Conservation (phyloP, 2,329 filamentous ascomycete species). For the Atkinsonella hypoxylon region DNA sequence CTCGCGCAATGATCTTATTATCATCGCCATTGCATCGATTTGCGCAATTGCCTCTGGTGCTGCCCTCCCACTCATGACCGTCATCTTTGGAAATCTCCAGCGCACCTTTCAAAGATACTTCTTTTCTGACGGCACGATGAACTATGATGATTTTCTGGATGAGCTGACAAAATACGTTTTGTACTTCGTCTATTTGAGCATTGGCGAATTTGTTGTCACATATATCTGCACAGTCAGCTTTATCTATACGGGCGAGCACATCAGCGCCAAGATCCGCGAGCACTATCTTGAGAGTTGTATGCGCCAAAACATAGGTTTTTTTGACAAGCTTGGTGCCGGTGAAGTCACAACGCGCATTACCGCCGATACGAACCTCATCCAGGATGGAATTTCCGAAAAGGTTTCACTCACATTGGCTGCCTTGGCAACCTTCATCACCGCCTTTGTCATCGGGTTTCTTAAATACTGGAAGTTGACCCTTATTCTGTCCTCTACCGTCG, state of each 20-base stretch:
- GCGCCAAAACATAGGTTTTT: conserved; percentile 82
- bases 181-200: conserved; percentile 77
- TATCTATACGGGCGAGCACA: conserved; percentile 75
- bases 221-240: conserved; percentile 80
- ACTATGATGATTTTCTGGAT: conserved; percentile 43
- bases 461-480: conserved; percentile 89
- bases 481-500: conserved; percentile 71
- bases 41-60: conserved; percentile 62
- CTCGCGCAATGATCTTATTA: conserved; percentile 48
- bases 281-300: conserved; percentile 76
- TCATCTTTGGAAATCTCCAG: conserved; percentile 68
- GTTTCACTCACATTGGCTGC: conserved; percentile 66
- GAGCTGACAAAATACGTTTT: conserved; percentile 54
- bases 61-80: conserved; percentile 67
- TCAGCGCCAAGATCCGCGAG: conserved; percentile 66
- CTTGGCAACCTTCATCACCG: conserved; percentile 71
- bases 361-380: conserved; percentile 83
- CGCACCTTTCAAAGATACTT: conserved; percentile 58
- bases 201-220: conserved; percentile 65
- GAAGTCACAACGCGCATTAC: conserved; percentile 94
- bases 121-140: conserved; percentile 27
- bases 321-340: conserved; percentile 84
- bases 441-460: conserved; percentile 82
- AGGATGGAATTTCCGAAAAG: conserved; percentile 90
- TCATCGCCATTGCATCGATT: conserved; percentile 49